Base-by-base conservation (phyloP, 345 rosid species). In the Nephelium lappaceum region DNA sequence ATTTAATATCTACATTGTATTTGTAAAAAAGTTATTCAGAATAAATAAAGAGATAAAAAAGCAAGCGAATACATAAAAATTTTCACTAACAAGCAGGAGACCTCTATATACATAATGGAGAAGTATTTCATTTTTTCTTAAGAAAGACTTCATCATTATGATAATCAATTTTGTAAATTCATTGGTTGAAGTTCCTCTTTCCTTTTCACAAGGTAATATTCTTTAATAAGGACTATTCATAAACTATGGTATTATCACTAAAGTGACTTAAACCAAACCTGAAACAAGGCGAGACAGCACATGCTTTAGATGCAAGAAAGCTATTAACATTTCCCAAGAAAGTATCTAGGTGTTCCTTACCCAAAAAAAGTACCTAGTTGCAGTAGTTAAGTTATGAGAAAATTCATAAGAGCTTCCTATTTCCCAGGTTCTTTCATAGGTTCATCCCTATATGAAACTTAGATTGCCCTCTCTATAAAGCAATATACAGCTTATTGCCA, bases 261-360 rank as follows among this genome's bases (percentile, higher is more conserved):
- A 43, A 74, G 16, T 42, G 69, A 62, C 14, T 16, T 61, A 58
- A 21, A 14, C 43, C 9, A 16, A 24, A 60, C 41, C 49, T 23
- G 57, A 23, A 73, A 18, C n/a, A 53, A 60, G 53, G 6, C n/a
- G 43, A 74, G 68, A 10, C 60, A 18, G 64, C 62, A 10, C 78
- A 47, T 47, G 61, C 78, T 64, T 64, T 63, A 45, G 69, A 74
- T 63, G 21, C 36, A 64, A 24, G 69, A 16, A 74, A 75, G 36
- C 15, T 38, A 57, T 49, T 51, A 58, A 19, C 31, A 72, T 58
- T n/a, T 31, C 57, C 18, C 25, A 9, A 62, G 45, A 55, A 36
- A 72, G 14, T 45, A 41, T 41, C 77, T 23, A 24, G 55, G 16
- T 41, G 41, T 16, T 61, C 8, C 43, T 41, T 41, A 41, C 43